Evolutionary conservation across 306 rosid genomes (phyloP).

Genomic region (Medicago truncatula): DNA sequence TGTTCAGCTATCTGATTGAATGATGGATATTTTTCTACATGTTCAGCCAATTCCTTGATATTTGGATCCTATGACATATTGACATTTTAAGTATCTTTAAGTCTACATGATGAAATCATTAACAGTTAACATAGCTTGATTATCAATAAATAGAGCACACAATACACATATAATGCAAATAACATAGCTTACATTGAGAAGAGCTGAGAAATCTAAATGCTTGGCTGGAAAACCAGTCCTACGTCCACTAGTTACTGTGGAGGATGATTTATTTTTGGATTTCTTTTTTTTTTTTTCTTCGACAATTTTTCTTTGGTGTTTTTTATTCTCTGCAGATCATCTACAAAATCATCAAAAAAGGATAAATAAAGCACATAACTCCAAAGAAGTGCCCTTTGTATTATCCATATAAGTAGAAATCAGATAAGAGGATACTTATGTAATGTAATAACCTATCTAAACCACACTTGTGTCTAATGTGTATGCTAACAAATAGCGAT

Average conservation of each 20-base stretch:
- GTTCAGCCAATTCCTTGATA: conserved; percentile 95
- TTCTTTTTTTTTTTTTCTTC: too few species aligned
- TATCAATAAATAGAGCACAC: conserved; percentile 19
- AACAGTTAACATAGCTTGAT: conserved; percentile 26
- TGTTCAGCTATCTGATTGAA: conserved; percentile 99
- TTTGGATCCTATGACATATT: conserved; percentile 83
- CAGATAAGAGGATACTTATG: neutral
- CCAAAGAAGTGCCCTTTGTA: neutral
- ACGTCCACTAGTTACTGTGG: conserved; percentile 60
- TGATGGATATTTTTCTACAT: conserved; percentile 90
- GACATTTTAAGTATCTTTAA: conserved; percentile 35
- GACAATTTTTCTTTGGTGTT: conserved; percentile 37
- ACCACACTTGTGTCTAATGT: too few species aligned
- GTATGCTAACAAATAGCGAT: too few species aligned
- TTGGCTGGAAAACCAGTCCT: conserved; percentile 62
- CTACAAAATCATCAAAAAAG: conserved; percentile 48
- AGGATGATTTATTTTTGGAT: conserved; percentile 47
- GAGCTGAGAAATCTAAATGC: conserved; percentile 92
- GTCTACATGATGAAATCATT: conserved; percentile 18
- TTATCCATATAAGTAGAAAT: neutral
- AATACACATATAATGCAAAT: conserved; percentile 2
- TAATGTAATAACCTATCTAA: too few species aligned
- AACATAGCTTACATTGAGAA: conserved; percentile 76
- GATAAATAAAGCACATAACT: conserved; percentile 32
- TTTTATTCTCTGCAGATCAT: conserved; percentile 61